phyloP scores from a whole-genome alignment of 495 filamentous ascomycete species.

The Annulohypoxylon bovei region DNA sequence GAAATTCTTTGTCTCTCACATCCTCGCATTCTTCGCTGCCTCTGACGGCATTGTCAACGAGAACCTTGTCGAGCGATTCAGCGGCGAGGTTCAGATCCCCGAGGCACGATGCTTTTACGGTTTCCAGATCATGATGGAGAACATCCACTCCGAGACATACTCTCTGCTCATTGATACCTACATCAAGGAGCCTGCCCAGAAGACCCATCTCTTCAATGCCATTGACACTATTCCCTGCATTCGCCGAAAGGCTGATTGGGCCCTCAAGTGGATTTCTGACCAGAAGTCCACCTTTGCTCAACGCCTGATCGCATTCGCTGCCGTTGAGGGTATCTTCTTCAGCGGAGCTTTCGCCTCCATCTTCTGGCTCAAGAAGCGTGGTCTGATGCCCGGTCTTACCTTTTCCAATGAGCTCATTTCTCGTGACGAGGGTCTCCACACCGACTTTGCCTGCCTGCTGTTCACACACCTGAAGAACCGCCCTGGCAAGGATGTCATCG shows the following conservation, averaged over 20 bases:
- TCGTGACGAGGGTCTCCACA: slow-evolving; percentile 98
- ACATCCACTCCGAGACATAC: slow-evolving; percentile 99
- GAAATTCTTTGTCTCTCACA: slow-evolving; percentile 97
- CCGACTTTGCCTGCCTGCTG: slow-evolving; percentile 96
- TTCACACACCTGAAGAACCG: slow-evolving; percentile 95
- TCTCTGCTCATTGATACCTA: slow-evolving; percentile 99
- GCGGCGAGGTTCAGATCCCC: slow-evolving; percentile 94
- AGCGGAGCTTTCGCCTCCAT: slow-evolving; percentile 98
- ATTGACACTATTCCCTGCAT: slow-evolving; percentile 99
- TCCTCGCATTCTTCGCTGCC: slow-evolving; percentile 99
- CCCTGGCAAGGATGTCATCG: slow-evolving; percentile 79
- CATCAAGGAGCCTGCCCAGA: slow-evolving; percentile 97
- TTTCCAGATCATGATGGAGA: slow-evolving; percentile 99
- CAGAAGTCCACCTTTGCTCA: slow-evolving; percentile 91
- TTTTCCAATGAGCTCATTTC: slow-evolving; percentile 99
- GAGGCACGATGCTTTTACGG: slow-evolving; percentile 99
- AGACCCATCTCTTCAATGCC: slow-evolving; percentile 94
- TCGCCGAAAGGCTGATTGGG: slow-evolving; percentile 98
- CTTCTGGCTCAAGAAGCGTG: slow-evolving; percentile 99
- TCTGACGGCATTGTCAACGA: slow-evolving; percentile 99
- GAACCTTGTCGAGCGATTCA: slow-evolving; percentile 98
- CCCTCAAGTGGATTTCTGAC: slow-evolving; percentile 92
- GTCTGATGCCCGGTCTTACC: slow-evolving; percentile 96
- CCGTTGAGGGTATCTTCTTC: slow-evolving; percentile 99
- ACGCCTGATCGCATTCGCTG: slow-evolving; percentile 96